Percentiles rank a stretch among this genome's conserved stretches.
Evolutionary conservation across 2,329 filamentous ascomycete genomes (phyloP).

Genomic region (Paecilomyces sp.): DNA sequence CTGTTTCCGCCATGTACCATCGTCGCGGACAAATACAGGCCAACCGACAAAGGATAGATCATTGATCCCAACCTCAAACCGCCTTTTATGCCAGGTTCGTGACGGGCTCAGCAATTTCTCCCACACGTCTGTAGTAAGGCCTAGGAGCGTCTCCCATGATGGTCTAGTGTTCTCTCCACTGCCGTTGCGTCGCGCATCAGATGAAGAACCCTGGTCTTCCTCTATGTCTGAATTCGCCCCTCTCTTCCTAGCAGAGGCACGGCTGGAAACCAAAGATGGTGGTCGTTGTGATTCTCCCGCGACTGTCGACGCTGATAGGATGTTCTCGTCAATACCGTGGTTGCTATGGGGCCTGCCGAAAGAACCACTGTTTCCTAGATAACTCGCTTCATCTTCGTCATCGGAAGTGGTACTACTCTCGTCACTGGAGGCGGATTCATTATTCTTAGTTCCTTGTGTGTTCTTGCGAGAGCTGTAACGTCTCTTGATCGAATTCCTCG

Average conservation of each 20-base stretch:
- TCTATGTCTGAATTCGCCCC: constrained; percentile 24
- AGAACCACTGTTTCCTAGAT: constrained; percentile 16
- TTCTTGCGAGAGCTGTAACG: constrained; percentile 28
- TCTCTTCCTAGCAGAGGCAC: constrained; percentile 20
- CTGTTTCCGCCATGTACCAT: constrained; percentile 68
- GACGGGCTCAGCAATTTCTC: constrained; percentile 73
- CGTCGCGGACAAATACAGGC: constrained; percentile 73
- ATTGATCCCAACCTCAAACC: constrained; percentile 76
- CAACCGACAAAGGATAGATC: constrained; percentile 74
- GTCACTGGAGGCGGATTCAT: constrained; percentile 33
- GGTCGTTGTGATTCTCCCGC: constrained; percentile 22
- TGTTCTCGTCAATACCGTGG: constrained; percentile 24
- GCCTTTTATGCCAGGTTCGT: constrained; percentile 68
- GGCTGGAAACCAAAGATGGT: constrained; percentile 26
- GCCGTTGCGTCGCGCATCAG: constrained; percentile 21
- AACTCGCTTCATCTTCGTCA: constrained; percentile 30
- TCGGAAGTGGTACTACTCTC: constrained; percentile 31
- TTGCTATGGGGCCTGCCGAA: constrained; percentile 23
- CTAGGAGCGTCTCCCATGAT: constrained; percentile 57
- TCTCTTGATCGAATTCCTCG: constrained; percentile 26
- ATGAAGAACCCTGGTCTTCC: constrained; percentile 20
- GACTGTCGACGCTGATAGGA: constrained; percentile 18
- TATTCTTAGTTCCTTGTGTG: constrained; percentile 15
- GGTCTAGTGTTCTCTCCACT: constrained; percentile 15
- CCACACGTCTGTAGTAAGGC: constrained; percentile 67